Percentiles rank a stretch among this genome's conserved stretches.
phyloP scores from a whole-genome alignment of 2,329 filamentous ascomycete genomes.

The Teratosphaeria pseudoeucalypti region DNA sequence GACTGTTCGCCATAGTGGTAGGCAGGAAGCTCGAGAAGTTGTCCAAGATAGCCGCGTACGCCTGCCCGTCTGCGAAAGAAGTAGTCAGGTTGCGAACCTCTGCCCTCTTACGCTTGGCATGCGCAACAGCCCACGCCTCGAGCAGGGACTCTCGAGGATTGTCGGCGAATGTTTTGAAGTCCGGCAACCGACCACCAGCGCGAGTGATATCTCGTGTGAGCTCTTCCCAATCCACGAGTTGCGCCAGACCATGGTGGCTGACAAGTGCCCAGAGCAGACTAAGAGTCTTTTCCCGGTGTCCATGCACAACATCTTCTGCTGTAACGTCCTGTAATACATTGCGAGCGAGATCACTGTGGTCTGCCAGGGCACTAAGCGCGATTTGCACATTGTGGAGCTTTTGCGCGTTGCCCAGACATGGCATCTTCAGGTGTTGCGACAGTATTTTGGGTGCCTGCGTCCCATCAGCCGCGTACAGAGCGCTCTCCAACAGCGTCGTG shows the following conservation, averaged over 20 bases:
- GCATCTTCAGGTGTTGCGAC: conserved; percentile 49
- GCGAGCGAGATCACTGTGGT: conserved; percentile 30
- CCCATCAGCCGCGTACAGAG: conserved; percentile 16
- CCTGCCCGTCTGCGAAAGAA: conserved; percentile 44
- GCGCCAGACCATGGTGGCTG: conserved; percentile 44
- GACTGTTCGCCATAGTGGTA: conserved; percentile 10
- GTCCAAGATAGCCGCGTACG: conserved; percentile 47
- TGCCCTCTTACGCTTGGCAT: conserved; percentile 38
- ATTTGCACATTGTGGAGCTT: conserved; percentile 52
- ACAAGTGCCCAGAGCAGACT: conserved; percentile 51
- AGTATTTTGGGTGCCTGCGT: conserved; percentile 36
- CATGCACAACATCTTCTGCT: conserved; percentile 52
- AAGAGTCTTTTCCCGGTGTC: conserved; percentile 54
- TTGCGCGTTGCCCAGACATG: conserved; percentile 43
- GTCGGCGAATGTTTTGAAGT: background rate
- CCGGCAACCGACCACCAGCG: background rate
- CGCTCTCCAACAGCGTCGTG: conserved; percentile 33
- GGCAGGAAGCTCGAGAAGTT: conserved; percentile 42
- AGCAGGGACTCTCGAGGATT: conserved; percentile 31
- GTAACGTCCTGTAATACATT: conserved; percentile 35
- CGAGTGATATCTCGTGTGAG: conserved; percentile 36
- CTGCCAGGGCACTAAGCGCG: conserved; percentile 43
- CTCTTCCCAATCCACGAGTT: conserved; percentile 46
- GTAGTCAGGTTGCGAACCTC: conserved; percentile 46
- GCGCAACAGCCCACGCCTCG: conserved; percentile 44